A percentile compares a stretch with the other conserved stretches of the same genome.
Conservation (phyloP, 306 rosid species). For the Arachis stenosperma region DNA sequence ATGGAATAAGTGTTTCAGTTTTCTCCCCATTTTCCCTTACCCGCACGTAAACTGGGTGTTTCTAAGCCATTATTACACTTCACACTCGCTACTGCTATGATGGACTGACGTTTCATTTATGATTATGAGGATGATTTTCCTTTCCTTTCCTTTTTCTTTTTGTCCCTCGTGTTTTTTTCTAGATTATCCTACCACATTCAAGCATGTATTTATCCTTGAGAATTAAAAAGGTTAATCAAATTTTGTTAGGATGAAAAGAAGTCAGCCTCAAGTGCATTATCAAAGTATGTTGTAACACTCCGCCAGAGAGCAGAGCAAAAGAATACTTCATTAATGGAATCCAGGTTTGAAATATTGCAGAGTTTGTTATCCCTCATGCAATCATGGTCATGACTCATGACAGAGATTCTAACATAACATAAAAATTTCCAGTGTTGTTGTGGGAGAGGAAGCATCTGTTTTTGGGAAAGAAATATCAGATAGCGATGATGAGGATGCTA, state of each 20-base stretch:
- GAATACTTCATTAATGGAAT: constrained; percentile 61
- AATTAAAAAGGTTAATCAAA: constrained; percentile 23
- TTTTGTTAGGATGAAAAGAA: constrained; percentile 69
- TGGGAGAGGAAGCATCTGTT: constrained; percentile 71
- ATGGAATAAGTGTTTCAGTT: constrained; percentile 25
- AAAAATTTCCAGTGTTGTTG: constrained; percentile 63
- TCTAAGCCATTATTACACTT: constrained; percentile 13
- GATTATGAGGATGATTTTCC: background rate
- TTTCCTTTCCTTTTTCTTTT: constrained; percentile 1
- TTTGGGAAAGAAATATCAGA: constrained; percentile 60
- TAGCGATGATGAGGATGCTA: constrained; percentile 60
- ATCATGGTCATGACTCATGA: constrained; percentile 20
- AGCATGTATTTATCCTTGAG: constrained; percentile 11
- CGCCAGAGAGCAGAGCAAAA: constrained; percentile 71
- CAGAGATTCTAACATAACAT: constrained; percentile 45
- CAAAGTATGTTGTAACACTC: constrained; percentile 54
- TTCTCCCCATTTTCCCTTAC: background rate
- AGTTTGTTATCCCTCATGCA: constrained; percentile 21
- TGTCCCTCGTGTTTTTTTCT: constrained; percentile 8
- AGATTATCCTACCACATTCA: constrained; percentile 6
- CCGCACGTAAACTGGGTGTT: constrained; percentile 9
- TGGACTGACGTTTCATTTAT: constrained; percentile 26
- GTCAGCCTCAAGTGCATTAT: constrained; percentile 66
- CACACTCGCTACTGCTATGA: constrained; percentile 14
- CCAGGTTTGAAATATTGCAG: constrained; percentile 58